phyloP scores from a whole-genome alignment of 140 eudicot species.

The Stevia rebaudiana region DNA sequence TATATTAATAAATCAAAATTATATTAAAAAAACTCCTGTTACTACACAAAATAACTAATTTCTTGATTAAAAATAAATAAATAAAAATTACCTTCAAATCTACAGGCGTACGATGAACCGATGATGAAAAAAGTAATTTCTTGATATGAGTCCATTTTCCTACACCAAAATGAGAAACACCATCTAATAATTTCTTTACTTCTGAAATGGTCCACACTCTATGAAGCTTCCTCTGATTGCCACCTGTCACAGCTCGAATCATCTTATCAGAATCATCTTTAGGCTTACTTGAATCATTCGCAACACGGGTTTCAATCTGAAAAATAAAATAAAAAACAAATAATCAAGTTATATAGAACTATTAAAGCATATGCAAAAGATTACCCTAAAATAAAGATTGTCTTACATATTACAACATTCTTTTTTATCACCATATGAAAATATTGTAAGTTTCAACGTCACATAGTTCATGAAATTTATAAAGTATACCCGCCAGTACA shows the following conservation, averaged over 20 bases:
- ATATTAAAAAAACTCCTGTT: not conserved
- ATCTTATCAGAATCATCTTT: conserved; percentile 32
- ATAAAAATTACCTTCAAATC: conserved; percentile 63
- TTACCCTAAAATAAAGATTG: not conserved
- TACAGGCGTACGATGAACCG: conserved; percentile 72
- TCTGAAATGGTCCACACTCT: conserved; percentile 62
- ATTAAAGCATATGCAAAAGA: too few relatives aligned
- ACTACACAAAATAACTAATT: not conserved
- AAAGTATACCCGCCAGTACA: not conserved
- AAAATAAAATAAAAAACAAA: not conserved
- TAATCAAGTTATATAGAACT: too few relatives aligned
- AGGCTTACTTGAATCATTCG: conserved; percentile 16
- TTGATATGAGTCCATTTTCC: conserved; percentile 86
- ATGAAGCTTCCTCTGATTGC: conserved; percentile 60
- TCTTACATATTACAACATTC: not conserved
- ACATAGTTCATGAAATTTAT: not conserved
- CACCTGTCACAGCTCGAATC: conserved; percentile 24
- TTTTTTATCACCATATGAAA: not conserved
- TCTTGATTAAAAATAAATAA: not conserved
- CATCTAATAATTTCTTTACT: conserved; percentile 67
- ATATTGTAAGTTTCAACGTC: not conserved
- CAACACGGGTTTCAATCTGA: conserved; percentile 24
- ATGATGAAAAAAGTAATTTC: conserved; percentile 51
- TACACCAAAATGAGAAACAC: conserved; percentile 70
- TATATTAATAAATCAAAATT: conserved; percentile 14